These are phyloP conservation scores for Pythium angustatum DNA, from an alignment of 352 stramenopile species.

Conservation along the genomic window DNA sequence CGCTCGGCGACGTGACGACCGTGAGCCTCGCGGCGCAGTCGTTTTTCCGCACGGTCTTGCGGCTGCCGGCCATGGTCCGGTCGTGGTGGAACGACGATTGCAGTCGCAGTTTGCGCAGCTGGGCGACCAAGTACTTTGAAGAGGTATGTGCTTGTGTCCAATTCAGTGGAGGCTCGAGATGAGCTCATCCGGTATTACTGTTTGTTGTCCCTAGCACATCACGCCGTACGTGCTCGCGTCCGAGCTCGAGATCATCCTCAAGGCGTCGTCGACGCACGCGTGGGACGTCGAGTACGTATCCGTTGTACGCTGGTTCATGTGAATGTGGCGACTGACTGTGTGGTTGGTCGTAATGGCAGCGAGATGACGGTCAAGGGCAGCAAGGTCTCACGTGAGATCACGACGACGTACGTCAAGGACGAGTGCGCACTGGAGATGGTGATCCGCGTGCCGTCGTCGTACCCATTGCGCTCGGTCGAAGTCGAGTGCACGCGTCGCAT, in stretches of 20 bases:
- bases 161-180: neutral
- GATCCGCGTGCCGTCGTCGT: slow-evolving; percentile 84
- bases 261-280: slow-evolving; percentile 47
- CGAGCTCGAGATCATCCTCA: slow-evolving; percentile 79
- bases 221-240: slow-evolving; percentile 75
- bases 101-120: slow-evolving; percentile 72
- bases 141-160: slow-evolving; percentile 38
- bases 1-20: slow-evolving; percentile 10
- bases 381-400: slow-evolving; percentile 88
- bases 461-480: slow-evolving; percentile 90
- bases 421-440: slow-evolving; percentile 91
- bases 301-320: neutral
- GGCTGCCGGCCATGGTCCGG: slow-evolving; percentile 84
- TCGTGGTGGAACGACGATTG: slow-evolving; percentile 92
- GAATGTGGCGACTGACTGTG: neutral
- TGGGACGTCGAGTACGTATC: slow-evolving; percentile 65
- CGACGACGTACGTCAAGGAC: slow-evolving; percentile 92
- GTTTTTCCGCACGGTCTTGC: slow-evolving; percentile 83
- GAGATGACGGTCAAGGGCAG: slow-evolving; percentile 89
- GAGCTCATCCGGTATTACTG: neutral
- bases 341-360: slow-evolving; percentile 28
- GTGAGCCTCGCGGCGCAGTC: slow-evolving; percentile 56
- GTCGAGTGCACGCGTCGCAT: slow-evolving; percentile 91
- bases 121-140: slow-evolving; percentile 88
- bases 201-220: slow-evolving; percentile 44